These are phyloP conservation scores for Marchantia polymorpha DNA, from an alignment of 225 moss, liverwort and hornwort genomes.

Conservation along the genomic window DNA sequence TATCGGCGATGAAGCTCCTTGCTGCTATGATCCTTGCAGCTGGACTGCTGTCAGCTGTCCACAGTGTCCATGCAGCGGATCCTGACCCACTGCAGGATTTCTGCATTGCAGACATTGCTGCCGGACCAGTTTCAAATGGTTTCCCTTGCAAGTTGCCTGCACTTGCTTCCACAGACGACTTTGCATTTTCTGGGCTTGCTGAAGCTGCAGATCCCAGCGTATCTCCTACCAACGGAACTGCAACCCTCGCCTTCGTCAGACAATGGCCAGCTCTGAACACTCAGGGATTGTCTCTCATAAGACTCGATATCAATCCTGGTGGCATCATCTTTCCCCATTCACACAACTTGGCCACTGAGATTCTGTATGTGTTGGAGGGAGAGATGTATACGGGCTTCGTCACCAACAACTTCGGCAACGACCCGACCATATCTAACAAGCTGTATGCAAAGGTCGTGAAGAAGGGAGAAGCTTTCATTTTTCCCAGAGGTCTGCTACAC, in stretches of 20 bases:
- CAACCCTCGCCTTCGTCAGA: not conserved
- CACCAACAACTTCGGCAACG: not conserved
- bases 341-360: constrained; percentile 1
- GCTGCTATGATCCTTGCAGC: not conserved
- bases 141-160: not conserved
- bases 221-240: not conserved
- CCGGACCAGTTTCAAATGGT: not conserved
- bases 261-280: constrained; percentile 3
- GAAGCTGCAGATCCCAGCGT: not conserved
- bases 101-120: not conserved
- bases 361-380: not conserved
- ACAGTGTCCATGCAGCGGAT: not conserved
- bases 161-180: not conserved
- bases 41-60: not conserved
- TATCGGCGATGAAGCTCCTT: not conserved
- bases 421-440: not conserved
- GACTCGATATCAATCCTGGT: not conserved
- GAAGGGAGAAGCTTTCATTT: constrained; percentile 15
- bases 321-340: constrained; percentile 5
- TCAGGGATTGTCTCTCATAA: not conserved
- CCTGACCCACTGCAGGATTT: constrained; percentile 16
- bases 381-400: constrained; percentile 5
- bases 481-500: constrained; percentile 7
- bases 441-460: constrained; percentile 13
- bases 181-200: not conserved